Percentiles rank a stretch among this genome's conserved stretches.
These are phyloP conservation scores for Papiliotrema laurentii DNA, from an alignment of 1,284 basidiomycete genomes.

Conservation along the genomic window DNA sequence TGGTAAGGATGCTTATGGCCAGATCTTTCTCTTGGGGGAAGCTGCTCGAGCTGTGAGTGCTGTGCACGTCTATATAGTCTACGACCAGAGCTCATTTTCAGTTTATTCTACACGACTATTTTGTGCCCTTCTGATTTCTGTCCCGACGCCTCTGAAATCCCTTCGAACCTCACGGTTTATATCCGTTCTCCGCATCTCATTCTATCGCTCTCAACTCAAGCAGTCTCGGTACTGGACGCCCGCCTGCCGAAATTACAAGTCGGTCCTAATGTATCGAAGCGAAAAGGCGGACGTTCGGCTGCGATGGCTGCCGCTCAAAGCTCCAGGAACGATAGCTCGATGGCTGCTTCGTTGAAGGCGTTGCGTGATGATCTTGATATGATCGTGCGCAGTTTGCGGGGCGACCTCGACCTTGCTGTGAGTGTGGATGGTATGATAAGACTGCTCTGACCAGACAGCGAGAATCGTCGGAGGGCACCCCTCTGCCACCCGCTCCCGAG, in stretches of 20 bases:
- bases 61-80: background rate
- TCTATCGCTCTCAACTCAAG: constrained; percentile 7
- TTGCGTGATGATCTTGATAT: background rate
- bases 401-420: too few relatives aligned
- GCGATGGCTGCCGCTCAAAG: constrained; percentile 15
- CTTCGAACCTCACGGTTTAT: background rate
- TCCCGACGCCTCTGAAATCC: constrained; percentile 6
- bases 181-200: constrained; percentile 8
- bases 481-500: too few relatives aligned
- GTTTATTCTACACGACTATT: constrained; percentile 20
- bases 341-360: constrained; percentile 1
- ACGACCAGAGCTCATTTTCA: constrained; percentile 4
- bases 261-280: constrained; percentile 32
- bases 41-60: constrained; percentile 28
- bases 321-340: constrained; percentile 7
- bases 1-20: background rate
- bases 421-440: too few relatives aligned
- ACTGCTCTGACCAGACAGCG: background rate
- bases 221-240: constrained; percentile 19
- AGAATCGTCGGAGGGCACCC: too few relatives aligned
- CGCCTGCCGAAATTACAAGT: constrained; percentile 36
- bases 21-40: constrained; percentile 30
- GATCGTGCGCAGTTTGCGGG: too few relatives aligned
- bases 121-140: constrained; percentile 18
- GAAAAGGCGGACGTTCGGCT: constrained; percentile 20